phyloP scores from a whole-genome alignment of 129 eudicot species.

The Tagetes patula region DNA sequence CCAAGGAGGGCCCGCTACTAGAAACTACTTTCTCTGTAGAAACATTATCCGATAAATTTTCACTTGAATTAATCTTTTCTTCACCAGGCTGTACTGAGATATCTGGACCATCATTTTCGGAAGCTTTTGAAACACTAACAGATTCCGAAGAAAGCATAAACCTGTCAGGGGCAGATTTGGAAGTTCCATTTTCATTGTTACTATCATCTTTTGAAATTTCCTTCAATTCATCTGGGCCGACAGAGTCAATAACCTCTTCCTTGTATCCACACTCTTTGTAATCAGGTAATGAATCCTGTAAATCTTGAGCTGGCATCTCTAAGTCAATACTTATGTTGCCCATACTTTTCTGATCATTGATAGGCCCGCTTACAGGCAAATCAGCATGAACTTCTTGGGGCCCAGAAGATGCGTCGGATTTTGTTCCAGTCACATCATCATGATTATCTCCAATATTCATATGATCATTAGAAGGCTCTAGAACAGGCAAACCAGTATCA shows the following conservation, averaged over 20 bases:
- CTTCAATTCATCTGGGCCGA: slow-evolving; percentile 16
- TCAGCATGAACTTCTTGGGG: slow-evolving; percentile 25
- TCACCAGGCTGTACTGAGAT: slow-evolving; percentile 26
- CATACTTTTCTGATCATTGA: background rate
- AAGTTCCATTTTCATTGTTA: slow-evolving; percentile 10
- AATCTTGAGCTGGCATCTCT: slow-evolving; percentile 24
- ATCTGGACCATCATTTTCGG: background rate
- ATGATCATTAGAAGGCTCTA: slow-evolving; percentile 20
- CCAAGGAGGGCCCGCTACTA: slow-evolving; percentile 15
- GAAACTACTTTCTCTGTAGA: background rate
- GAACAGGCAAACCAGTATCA: slow-evolving; percentile 12
- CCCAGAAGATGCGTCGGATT: slow-evolving; percentile 28
- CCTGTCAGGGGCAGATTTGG: slow-evolving; percentile 8
- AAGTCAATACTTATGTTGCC: background rate
- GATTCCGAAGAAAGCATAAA: slow-evolving; percentile 12
- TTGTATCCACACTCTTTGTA: slow-evolving; percentile 29
- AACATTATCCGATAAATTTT: background rate
- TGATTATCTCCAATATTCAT: slow-evolving; percentile 17
- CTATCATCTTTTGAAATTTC: slow-evolving; percentile 19
- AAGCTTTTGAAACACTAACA: slow-evolving; percentile 13
- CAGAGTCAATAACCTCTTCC: slow-evolving; percentile 27
- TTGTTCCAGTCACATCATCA: slow-evolving; percentile 15
- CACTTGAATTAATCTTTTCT: slow-evolving; percentile 24
- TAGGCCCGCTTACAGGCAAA: background rate
- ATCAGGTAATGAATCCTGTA: background rate